Evolutionary conservation across 2,329 filamentous ascomycete genomes (phyloP).

Genomic region (Cercospora nicotianae): DNA sequence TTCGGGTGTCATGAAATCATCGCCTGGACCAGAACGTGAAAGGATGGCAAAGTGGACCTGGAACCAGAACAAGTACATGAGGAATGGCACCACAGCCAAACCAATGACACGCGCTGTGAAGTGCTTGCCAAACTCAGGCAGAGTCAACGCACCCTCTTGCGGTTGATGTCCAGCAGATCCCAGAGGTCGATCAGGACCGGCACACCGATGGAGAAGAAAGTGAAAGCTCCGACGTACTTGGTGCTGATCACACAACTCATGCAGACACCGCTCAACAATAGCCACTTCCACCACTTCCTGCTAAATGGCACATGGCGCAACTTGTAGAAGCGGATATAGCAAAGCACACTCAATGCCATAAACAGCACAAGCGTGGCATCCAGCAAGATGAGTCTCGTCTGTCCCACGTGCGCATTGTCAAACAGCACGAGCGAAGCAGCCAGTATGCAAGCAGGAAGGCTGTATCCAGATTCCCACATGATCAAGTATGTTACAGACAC

Average conservation of each 20-base stretch:
- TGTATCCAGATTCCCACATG: conserved; percentile 99
- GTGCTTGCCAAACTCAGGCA: conserved; percentile 82
- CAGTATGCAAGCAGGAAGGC: conserved; percentile 84
- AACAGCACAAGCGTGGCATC: conserved; percentile 92
- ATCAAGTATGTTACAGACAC: conserved; percentile 93
- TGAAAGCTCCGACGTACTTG: conserved; percentile 96
- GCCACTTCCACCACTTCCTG: conserved; percentile 99
- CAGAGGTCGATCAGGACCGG: conserved; percentile 93
- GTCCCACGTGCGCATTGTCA: conserved; percentile 96
- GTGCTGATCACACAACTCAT: conserved; percentile 97
- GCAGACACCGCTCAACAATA: conserved; percentile 88
- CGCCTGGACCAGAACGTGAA: conserved; percentile 83
- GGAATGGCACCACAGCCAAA: conserved; percentile 85
- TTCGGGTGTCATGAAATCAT: conserved; percentile 98
- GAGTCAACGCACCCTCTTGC: conserved; percentile 76
- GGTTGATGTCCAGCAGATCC: conserved; percentile 88
- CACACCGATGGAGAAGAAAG: conserved; percentile 93
- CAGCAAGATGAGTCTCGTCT: conserved; percentile 90
- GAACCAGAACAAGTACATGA: conserved; percentile 99
- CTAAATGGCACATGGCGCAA: conserved; percentile 83
- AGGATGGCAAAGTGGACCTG: conserved; percentile 97
- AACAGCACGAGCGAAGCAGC: conserved; percentile 85
- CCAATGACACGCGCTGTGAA: conserved; percentile 84
- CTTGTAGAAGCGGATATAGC: conserved; percentile 98
- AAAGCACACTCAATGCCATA: conserved; percentile 91